Base-by-base conservation (phyloP, 148 eudicot genomes). In the Fallopia convolvulus region DNA sequence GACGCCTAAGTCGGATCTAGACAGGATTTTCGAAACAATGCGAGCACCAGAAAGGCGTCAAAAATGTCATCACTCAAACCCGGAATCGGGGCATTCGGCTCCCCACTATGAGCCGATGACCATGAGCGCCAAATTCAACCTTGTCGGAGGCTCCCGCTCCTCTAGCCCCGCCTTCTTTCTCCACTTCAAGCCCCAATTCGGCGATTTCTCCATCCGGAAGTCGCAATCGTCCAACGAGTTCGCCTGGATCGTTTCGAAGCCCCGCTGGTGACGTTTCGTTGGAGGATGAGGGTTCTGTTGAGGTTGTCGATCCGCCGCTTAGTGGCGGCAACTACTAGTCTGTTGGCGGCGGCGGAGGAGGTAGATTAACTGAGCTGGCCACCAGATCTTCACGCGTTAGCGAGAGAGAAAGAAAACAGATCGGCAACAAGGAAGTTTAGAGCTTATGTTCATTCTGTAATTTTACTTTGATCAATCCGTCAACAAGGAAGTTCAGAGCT, bases 51-150 rank as follows among this genome's bases (percentile, higher is more conserved):
- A 1, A 26, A 26, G 30, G 30, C 30, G 30, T 26, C 1, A 26
- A 0, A 26, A 26, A 26, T 26, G 30, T 26, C 30, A 26, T 26
- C 30, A 26, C 81, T 90, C 79, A 92, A 92, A 42, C 83, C 93
- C 33, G 98, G 98, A 0, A 88, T 87, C n/a, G 92, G 97, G 0
- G 79, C 76, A 18, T 89, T 86, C 76, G 97, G 98, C 3, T 90
- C 98, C 0, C 98, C 98, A 0, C 30, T 26, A 26, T 26, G 30
- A n/a, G n/a, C 89, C 98, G 1, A 77, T 94, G 78, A 89, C 87
- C 23, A 89, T 94, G 95, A 84, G 89, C 74, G 98, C 95, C 0
- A 89, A 94, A 47, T 90, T 94, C 65, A 86, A 85, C 58, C 71
- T 88, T 17, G 44, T 85, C 1, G 95, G 93, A 0, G 61, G 33